Percentiles rank a stretch among this genome's conserved stretches.
Evolutionary conservation across 1,139 yeast genomes (phyloP).

Genomic region (Pichia norvegensis): DNA sequence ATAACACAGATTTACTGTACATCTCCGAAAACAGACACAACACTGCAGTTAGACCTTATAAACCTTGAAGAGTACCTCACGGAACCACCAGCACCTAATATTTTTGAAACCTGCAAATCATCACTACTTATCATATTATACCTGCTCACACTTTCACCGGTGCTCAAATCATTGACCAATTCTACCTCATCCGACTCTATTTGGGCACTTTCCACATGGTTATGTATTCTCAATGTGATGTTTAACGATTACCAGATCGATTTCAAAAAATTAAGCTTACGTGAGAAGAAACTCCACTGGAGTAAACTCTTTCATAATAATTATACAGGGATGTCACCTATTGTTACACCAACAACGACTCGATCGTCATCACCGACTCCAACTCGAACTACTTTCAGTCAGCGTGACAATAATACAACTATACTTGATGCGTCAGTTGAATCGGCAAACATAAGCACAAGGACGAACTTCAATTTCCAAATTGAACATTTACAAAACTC

Average conservation of each 20-base stretch:
- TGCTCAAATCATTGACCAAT: constrained; percentile 75
- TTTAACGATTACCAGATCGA: constrained; percentile 60
- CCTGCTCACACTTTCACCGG: constrained; percentile 76
- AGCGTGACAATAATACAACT: too few species aligned
- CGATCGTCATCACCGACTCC: constrained; percentile 4
- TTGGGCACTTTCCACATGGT: constrained; percentile 84
- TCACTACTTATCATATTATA: constrained; percentile 61
- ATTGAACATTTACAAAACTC: constrained; percentile 30
- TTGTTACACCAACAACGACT: constrained; percentile 3
- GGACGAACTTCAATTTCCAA: background rate
- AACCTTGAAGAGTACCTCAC: constrained; percentile 20
- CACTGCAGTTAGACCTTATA: background rate
- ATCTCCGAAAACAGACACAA: constrained; percentile 2
- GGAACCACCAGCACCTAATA: constrained; percentile 27
- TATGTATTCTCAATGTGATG: constrained; percentile 58
- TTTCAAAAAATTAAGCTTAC: constrained; percentile 23
- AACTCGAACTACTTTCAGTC: background rate
- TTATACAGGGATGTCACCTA: constrained; percentile 2
- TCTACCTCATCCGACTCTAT: constrained; percentile 92
- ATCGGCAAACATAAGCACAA: background rate
- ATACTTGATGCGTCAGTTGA: too few species aligned
- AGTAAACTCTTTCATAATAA: constrained; percentile 21
- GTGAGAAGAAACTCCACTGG: constrained; percentile 15
- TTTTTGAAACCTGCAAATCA: constrained; percentile 43
- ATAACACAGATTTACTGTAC: constrained; percentile 19